Evolutionary conservation across 495 filamentous ascomycete species (phyloP), one percentile per base, ranked within the genome.

Genomic region (Aspergillus hancockii): DNA sequence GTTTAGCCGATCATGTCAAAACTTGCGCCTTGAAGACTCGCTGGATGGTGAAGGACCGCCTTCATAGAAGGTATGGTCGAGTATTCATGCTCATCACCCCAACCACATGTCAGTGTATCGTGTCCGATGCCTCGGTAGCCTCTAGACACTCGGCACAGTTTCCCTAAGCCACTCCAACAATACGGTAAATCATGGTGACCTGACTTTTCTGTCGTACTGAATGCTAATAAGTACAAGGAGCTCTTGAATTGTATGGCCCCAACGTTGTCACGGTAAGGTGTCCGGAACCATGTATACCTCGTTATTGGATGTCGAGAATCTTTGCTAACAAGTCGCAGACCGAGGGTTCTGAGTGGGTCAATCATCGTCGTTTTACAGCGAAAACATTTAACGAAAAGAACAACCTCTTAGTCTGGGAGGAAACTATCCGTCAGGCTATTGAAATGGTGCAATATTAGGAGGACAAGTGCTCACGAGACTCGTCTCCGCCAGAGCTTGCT

Each of bases 311-410:
- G 21, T 36, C 47, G 0, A 54, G 18, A 23, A 9, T 30, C 6
- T 45, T 14, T 19, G 41, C 6, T 45, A 21, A 45, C n/a, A 19
- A 21, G n/a, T 45, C 3, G 8, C 56, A 77, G 63, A 67, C 65
- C 18, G 71, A 79, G 30, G 74, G 70, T 19, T 25, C 65, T 16
- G 57, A 75, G n/a, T 85, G 81, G 80, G 70, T 74, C 18, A 72
- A 63, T 19, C 77, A 81, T 52, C 71, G 80, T 16, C 81, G 77
- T 51, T 57, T 77, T 9, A 70, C 75, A 0, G 65, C 70, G 4
- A 54, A 62, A 0, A 69, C 71, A 10, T 82, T 83, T 67, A 80
- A 75, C 41, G 79, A 85, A 58, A 75, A 72, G 51, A 80, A 75
- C 60, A 81, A 77, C 50, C 55, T 57, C 10, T 52, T 79, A 1